Base-by-base conservation (phyloP, 805 yeast species). In the Yarrowia hollandica region DNA sequence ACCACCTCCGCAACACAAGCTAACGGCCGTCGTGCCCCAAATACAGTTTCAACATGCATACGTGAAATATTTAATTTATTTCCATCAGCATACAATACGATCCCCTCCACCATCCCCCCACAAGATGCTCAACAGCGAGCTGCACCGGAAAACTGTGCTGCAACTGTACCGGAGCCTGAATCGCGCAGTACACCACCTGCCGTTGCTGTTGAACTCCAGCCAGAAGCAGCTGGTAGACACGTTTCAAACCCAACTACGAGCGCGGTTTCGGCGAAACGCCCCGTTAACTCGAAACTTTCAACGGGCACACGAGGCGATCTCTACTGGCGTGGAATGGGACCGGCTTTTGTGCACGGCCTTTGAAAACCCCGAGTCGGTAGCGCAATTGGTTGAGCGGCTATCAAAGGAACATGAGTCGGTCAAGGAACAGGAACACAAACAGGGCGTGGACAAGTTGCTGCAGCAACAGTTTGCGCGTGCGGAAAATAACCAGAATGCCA, bases 401-500 rank as follows among this genome's bases (percentile, higher is more conserved):
- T 19, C 35, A 11, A n/a, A 14, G n/a, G n/a, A 21, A 9, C 37
- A 30, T 9, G 35, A 2, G 6, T 8, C 1, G 6, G 5, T 19
- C 18, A 21, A 7, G 8, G 38, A 30, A 8, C 3, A 14, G 4
- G 8, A 1, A 2, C 15, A 16, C 5, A 14, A 21, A 5, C n/a
- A 31, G 2, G 3, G 8, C 4, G 5, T 22, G 11, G 22, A 48
- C 10, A 10, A 4, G 4, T 8, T 15, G 0, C 9, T 48, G 3
- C 4, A 18, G 16, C 8, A 16, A 12, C 21, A 16, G 21, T 33
- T 48, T 22, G 23, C 4, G 5, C 38, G 39, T 10, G 8, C 39
- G 12, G 55, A 48, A 11, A 31, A 33, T 15, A 48, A 48, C 39
- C 39, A 48, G 55, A 48, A 48, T 15, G 4, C 4, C 11, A 22